A percentile compares a stretch with the other conserved stretches of the same genome.
Conservation (phyloP, 2,329 filamentous ascomycete species). For the Ophiosphaerella herpotricha region DNA sequence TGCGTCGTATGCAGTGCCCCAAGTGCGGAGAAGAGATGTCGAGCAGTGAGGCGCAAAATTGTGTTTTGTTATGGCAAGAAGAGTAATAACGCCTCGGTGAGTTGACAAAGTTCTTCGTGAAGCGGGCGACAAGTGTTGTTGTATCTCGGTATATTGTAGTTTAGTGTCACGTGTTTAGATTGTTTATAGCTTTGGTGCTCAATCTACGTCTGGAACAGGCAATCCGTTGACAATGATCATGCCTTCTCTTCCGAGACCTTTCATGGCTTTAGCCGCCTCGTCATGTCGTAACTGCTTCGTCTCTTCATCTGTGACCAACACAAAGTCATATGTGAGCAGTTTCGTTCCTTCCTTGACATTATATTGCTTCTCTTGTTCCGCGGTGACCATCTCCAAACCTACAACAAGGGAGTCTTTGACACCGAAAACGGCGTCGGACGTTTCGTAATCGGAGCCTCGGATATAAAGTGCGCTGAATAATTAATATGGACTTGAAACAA, state of each 20-base stretch:
- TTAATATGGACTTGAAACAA: not conserved
- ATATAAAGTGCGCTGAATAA: slow-evolving; percentile 71
- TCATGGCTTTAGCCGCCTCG: slow-evolving; percentile 69
- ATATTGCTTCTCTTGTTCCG: slow-evolving; percentile 48
- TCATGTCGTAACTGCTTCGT: slow-evolving; percentile 68
- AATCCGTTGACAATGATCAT: slow-evolving; percentile 77
- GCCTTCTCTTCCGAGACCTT: slow-evolving; percentile 64
- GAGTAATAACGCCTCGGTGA: too few species aligned
- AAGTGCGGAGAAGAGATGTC: too few species aligned
- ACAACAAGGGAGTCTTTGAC: slow-evolving; percentile 76
- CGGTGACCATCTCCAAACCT: slow-evolving; percentile 29
- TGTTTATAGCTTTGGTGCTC: too few species aligned
- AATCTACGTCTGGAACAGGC: slow-evolving; percentile 71
- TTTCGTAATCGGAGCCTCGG: slow-evolving; percentile 79
- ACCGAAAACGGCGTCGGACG: slow-evolving; percentile 82
- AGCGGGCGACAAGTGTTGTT: too few species aligned
- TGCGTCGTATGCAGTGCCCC: too few species aligned
- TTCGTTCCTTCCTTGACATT: slow-evolving; percentile 66
- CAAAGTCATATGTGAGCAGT: slow-evolving; percentile 74
- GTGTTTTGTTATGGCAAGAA: too few species aligned
- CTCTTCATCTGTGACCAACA: slow-evolving; percentile 73
- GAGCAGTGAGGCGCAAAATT: too few species aligned
- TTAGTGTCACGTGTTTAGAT: too few species aligned
- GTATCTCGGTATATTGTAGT: too few species aligned
- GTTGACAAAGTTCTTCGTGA: too few species aligned